A percentile compares a stretch with the other conserved stretches of the same genome.
Evolutionary conservation across 305 asterid species (phyloP).

Genomic region (Fraxinus greggii): DNA sequence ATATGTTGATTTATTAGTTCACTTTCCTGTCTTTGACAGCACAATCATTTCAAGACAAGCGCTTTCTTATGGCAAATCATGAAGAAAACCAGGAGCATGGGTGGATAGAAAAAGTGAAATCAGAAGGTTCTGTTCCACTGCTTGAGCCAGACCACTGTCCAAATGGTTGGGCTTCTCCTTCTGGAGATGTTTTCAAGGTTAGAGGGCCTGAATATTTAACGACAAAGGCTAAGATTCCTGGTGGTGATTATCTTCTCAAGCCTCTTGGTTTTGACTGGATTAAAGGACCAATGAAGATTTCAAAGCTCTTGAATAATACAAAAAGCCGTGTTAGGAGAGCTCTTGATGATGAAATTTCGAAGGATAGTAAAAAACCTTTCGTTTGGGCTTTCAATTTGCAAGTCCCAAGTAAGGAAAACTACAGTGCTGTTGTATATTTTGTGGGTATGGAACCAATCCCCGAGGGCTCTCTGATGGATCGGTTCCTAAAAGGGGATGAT

Average conservation of each 20-base stretch:
- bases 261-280: constrained; percentile 91
- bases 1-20: neutral
- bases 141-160: constrained; percentile 53
- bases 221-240: constrained; percentile 61
- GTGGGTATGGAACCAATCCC: constrained; percentile 37
- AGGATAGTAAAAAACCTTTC: constrained; percentile 48
- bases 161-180: constrained; percentile 87
- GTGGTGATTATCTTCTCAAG: constrained; percentile 70
- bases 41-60: constrained; percentile 19
- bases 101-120: constrained; percentile 67
- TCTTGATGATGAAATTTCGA: constrained; percentile 42
- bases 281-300: constrained; percentile 65
- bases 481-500: constrained; percentile 63
- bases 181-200: constrained; percentile 63
- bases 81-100: constrained; percentile 38
- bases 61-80: constrained; percentile 33
- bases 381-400: constrained; percentile 88
- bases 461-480: constrained; percentile 53
- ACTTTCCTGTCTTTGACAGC: neutral
- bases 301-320: constrained; percentile 52
- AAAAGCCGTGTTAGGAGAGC: constrained; percentile 61
- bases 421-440: constrained; percentile 69
- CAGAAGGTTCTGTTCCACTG: constrained; percentile 70
- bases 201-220: constrained; percentile 74
- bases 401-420: constrained; percentile 77